These are phyloP conservation scores for Pythium utonaiense DNA, from an alignment of 352 stramenopile species.

Conservation along the genomic window DNA sequence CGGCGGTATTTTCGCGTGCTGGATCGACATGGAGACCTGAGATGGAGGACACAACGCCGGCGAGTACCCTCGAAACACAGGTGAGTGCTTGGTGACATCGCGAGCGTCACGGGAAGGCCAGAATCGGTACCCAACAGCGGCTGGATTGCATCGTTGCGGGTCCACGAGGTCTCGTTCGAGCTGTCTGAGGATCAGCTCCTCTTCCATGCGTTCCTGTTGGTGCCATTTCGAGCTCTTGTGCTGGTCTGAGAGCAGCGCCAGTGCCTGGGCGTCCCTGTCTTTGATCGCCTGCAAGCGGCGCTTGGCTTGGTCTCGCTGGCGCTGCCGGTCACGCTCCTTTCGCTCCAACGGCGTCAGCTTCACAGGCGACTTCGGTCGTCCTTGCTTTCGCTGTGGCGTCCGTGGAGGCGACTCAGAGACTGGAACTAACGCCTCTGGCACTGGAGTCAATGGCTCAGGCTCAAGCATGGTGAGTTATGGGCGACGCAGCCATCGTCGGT, in stretches of 20 bases:
- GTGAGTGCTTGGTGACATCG: slow-evolving; percentile 25
- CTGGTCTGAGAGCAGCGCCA: slow-evolving; percentile 10
- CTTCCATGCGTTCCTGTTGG: slow-evolving; percentile 31
- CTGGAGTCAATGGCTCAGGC: not conserved
- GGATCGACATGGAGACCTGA: slow-evolving; percentile 19
- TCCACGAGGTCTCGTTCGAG: slow-evolving; percentile 64
- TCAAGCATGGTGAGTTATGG: not conserved
- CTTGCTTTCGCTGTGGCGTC: not conserved
- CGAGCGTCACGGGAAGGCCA: not conserved
- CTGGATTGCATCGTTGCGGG: slow-evolving; percentile 42
- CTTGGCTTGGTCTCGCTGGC: slow-evolving; percentile 22
- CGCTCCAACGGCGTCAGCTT: slow-evolving; percentile 30
- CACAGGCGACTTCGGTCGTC: slow-evolving; percentile 15
- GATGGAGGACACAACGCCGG: slow-evolving; percentile 39
- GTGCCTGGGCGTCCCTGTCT: slow-evolving; percentile 13
- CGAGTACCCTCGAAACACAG: slow-evolving; percentile 57
- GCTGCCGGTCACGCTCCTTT: slow-evolving; percentile 26
- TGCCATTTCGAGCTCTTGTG: slow-evolving; percentile 26
- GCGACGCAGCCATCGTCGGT: not conserved
- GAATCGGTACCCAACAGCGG: slow-evolving; percentile 56
- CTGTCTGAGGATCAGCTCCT: slow-evolving; percentile 61
- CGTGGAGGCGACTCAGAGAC: not conserved
- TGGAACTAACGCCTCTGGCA: not conserved
- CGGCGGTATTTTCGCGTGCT: not conserved
- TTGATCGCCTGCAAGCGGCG: slow-evolving; percentile 15